phyloP scores from a whole-genome alignment of 2,329 filamentous ascomycete species.

The Arthrobotrys musiformis region DNA sequence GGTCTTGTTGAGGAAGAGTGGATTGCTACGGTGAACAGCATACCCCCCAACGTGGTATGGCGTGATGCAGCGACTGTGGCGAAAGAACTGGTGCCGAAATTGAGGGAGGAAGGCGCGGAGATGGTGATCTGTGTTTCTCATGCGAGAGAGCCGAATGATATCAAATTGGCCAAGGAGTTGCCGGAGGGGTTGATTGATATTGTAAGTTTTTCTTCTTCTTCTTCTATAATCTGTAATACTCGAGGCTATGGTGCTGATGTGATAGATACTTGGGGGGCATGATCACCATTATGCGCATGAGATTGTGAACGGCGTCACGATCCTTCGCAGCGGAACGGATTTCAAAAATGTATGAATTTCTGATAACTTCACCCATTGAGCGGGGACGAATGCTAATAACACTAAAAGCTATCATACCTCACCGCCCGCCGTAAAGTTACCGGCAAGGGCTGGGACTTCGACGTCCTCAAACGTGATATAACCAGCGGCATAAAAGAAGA shows the following conservation, averaged over 20 bases:
- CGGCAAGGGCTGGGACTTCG: slow-evolving; percentile 76
- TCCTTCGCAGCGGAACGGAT: slow-evolving; percentile 87
- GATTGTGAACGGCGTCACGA: slow-evolving; percentile 80
- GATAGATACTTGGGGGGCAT: slow-evolving; percentile 73
- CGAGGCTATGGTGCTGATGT: neutral
- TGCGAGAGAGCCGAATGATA: slow-evolving; percentile 85
- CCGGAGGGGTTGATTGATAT: slow-evolving; percentile 81
- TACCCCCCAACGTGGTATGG: slow-evolving; percentile 85
- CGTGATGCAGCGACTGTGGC: slow-evolving; percentile 80
- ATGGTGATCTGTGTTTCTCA: slow-evolving; percentile 85
- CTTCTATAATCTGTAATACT: too few relatives aligned
- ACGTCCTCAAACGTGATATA: slow-evolving; percentile 79
- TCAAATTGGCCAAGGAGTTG: slow-evolving; percentile 78
- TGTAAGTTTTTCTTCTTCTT: slow-evolving; percentile 64
- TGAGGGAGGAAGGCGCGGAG: slow-evolving; percentile 81
- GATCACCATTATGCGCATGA: slow-evolving; percentile 88
- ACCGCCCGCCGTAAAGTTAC: slow-evolving; percentile 73
- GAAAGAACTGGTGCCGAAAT: slow-evolving; percentile 76
- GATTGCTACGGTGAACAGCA: slow-evolving; percentile 85
- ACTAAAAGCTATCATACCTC: slow-evolving; percentile 81
- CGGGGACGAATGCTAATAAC: neutral
- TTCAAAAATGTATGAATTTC: slow-evolving; percentile 70
- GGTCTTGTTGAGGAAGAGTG: slow-evolving; percentile 77
- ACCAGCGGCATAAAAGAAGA: slow-evolving; percentile 67
- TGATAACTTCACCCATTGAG: neutral